These are phyloP conservation scores for Hippophae gyantsensis DNA, from an alignment of 306 rosid genomes.

Conservation along the genomic window DNA sequence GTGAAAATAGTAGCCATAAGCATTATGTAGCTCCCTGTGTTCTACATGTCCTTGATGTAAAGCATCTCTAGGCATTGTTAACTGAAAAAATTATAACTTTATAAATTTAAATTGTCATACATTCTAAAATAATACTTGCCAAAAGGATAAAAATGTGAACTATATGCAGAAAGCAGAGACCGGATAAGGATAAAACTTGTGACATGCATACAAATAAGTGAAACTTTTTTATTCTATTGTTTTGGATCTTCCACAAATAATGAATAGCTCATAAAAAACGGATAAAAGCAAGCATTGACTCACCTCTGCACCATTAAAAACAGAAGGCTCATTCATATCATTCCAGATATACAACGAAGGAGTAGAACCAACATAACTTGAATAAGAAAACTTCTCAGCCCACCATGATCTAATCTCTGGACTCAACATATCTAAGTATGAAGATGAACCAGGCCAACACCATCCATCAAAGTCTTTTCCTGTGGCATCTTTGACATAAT, in stretches of 20 bases:
- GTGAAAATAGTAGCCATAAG: conserved; percentile 91
- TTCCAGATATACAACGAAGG: conserved; percentile 93
- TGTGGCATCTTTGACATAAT: conserved; percentile 81
- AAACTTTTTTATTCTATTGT: too few species aligned
- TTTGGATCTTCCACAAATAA: neutral
- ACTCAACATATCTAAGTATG: conserved; percentile 63
- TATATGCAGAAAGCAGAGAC: too few species aligned
- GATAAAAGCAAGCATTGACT: conserved; percentile 14
- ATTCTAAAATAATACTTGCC: too few species aligned
- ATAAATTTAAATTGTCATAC: neutral
- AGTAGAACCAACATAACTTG: conserved; percentile 80
- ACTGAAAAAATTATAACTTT: conserved; percentile 30
- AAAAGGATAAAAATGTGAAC: too few species aligned
- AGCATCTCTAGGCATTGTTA: conserved; percentile 95
- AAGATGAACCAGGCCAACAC: conserved; percentile 99
- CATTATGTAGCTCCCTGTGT: conserved; percentile 89
- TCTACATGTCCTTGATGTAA: conserved; percentile 67
- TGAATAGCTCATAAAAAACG: conserved; percentile 8
- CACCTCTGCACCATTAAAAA: conserved; percentile 99
- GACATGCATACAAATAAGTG: too few species aligned
- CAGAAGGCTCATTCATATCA: conserved; percentile 98
- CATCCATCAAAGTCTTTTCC: conserved; percentile 92
- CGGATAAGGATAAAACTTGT: too few species aligned
- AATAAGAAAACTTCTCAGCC: conserved; percentile 61
- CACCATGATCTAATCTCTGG: conserved; percentile 89